Evolutionary conservation across 2,329 filamentous ascomycete species (phyloP).

Genomic region (Polytolypa hystricis): DNA sequence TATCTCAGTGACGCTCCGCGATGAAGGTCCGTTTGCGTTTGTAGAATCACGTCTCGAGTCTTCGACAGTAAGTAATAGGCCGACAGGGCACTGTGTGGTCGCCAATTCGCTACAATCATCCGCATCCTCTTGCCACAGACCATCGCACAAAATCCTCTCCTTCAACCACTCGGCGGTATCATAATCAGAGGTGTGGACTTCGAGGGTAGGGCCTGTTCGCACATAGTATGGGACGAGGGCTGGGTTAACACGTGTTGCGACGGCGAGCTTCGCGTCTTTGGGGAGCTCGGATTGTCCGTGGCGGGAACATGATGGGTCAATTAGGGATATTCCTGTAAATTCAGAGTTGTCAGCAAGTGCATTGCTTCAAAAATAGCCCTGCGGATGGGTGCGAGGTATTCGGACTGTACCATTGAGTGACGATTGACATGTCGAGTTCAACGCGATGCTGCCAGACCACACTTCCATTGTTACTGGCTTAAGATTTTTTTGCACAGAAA

Average conservation of each 20-base stretch:
- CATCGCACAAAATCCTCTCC: slow-evolving; percentile 22
- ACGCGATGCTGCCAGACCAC: slow-evolving; percentile 13
- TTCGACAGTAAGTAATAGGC: slow-evolving; percentile 25
- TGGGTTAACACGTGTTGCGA: slow-evolving; percentile 29
- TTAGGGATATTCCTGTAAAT: slow-evolving; percentile 15
- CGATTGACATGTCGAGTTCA: neutral
- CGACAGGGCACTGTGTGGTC: slow-evolving; percentile 28
- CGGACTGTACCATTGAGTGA: neutral
- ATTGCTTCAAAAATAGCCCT: too few relatives aligned
- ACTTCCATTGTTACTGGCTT: slow-evolving; percentile 19
- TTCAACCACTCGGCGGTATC: slow-evolving; percentile 29
- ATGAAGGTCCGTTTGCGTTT: slow-evolving; percentile 4
- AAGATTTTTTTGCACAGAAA: too few relatives aligned
- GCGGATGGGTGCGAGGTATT: too few relatives aligned
- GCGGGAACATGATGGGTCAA: slow-evolving; percentile 21
- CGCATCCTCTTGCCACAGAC: slow-evolving; percentile 26
- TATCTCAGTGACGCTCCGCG: slow-evolving; percentile 22
- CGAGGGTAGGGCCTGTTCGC: slow-evolving; percentile 29
- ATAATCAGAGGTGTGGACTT: slow-evolving; percentile 25
- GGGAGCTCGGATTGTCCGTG: slow-evolving; percentile 24
- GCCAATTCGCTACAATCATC: slow-evolving; percentile 7
- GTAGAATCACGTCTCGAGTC: slow-evolving; percentile 11
- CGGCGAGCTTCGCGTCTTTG: slow-evolving; percentile 22
- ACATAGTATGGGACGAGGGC: slow-evolving; percentile 30
- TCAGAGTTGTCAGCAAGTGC: neutral